Evolutionary conservation across 805 yeast species (phyloP).

Genomic region (Wickerhamomyces chaumierensis): DNA sequence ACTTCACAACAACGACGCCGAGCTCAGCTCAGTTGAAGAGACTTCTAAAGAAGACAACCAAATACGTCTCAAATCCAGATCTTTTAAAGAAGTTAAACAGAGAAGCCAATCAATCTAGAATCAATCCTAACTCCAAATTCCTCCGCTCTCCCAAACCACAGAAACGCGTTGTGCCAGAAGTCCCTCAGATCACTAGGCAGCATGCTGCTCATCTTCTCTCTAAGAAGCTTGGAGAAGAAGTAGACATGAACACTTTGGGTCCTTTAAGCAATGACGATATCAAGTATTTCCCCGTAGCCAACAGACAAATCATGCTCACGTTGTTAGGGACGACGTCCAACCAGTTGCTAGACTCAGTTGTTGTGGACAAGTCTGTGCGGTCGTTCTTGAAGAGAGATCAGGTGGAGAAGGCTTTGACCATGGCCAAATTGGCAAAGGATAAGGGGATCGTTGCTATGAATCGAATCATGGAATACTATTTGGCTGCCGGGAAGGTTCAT

Average conservation of each 20-base stretch:
- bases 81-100: not conserved
- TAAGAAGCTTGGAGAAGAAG: slow-evolving; percentile 11
- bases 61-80: not conserved
- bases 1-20: not conserved
- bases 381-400: slow-evolving; percentile 41
- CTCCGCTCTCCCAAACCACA: not conserved
- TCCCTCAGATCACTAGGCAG: slow-evolving; percentile 9
- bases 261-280: slow-evolving; percentile 25
- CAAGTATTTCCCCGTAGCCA: slow-evolving; percentile 21
- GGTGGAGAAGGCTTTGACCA: slow-evolving; percentile 38
- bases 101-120: not conserved
- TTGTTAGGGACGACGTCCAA: slow-evolving; percentile 48
- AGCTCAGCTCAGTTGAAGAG: not conserved
- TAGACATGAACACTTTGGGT: slow-evolving; percentile 20
- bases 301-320: slow-evolving; percentile 36
- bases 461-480: slow-evolving; percentile 39
- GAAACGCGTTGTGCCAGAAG: not conserved
- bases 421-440: slow-evolving; percentile 34
- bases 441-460: slow-evolving; percentile 56
- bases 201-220: slow-evolving; percentile 16
- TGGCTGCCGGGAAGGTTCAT: slow-evolving; percentile 28
- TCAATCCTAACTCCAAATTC: slow-evolving; percentile 1
- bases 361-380: slow-evolving; percentile 41
- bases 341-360: slow-evolving; percentile 45
- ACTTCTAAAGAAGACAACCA: not conserved